Evolutionary conservation across 352 stramenopile genomes (phyloP), one percentile per base, ranked within the genome.

Genomic region (Phytopythium vexans): DNA sequence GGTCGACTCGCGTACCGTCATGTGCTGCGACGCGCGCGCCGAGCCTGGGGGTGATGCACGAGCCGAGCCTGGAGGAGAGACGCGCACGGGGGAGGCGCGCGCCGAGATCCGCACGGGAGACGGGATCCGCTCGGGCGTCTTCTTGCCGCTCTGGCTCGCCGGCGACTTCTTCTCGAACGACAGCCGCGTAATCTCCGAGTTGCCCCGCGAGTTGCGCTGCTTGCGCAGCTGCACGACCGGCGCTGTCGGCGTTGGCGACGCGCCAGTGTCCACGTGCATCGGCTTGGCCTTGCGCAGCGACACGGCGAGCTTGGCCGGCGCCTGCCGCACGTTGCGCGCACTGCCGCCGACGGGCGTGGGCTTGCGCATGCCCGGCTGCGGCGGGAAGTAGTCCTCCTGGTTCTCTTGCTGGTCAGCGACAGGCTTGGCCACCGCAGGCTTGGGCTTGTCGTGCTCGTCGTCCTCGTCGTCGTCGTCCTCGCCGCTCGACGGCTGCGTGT

Each of bases 111-210:
- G 48, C 39, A 43, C 56, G 0, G 63, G 56, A 1, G 63, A 68
- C 42, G 62, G 51, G 8, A 39, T n/a, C 43, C 10, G 27, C 8
- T 48, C 56, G 8, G 38, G 44, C 15, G 38, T 41, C 35, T 12
- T 41, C 2, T 6, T 37, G 35, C 2, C 48, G 48, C 15, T 45
- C 35, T 2, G 36, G 48, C 48, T 37, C 39, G 12, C 57, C 8
- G 48, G 49, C 2, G n/a, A 10, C 48, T 72, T 72, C 43, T 63
- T 58, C 40, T 74, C 59, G 10, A 76, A 42, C 3, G 71, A 76
- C 36, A 78, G 54, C 7, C 54, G 59, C 31, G 67, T 66, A 39
- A 72, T 69, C 45, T 82, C 70, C 32, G 65, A 68, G 41, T 74
- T 68, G 36, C 58, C 63, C 32, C 50, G 47, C 10, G 58, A 72